Base-by-base conservation (phyloP, 352 stramenopile species). In the Aphanomyces cochlioides region DNA sequence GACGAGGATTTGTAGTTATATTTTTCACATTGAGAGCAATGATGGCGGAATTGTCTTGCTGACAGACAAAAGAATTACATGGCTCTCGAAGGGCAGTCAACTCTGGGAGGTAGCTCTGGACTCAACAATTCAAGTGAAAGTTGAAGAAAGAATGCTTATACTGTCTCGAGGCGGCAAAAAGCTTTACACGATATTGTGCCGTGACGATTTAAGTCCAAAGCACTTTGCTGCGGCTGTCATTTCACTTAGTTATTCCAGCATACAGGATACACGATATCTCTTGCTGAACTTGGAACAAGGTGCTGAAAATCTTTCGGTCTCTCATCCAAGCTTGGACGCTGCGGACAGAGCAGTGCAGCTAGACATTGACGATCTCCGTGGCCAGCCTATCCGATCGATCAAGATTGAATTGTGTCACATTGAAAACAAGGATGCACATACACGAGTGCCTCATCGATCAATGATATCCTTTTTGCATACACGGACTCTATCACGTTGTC, bases 391-490 rank as follows among this genome's bases (percentile, higher is more conserved):
- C 47, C 85, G 87, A 17, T 90, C 83, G 4, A 83, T 94, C 47
- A 84, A 85, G 50, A 83, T 94, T 43, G 87, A 94, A 75, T 73
- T 94, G 21, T 94, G 87, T 66, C 87, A 94, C 70, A 68, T 94
- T 59, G 83, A 93, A 71, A 94, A 94, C 80, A 91, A 92, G 67
- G 87, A 94, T 69, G 87, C 87, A n/a, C 82, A 88, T 40, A 84
- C 84, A 17, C 90, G 88, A 69, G 87, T 94, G 40, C 87, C 87
- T 6, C 67, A 73, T 36, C 85, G 87, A 48, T 67, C 85, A 15
- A 78, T 92, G 47, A 79, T 79, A 78, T 78, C 73, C 69, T 65
- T 41, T 68, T 70, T 68, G n/a, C 21, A 66, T 60, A 63, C 28
- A 28, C 28, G 1, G 28, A 43, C 36, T 36, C 12, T 56, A 56